Evolutionary conservation across 2,329 filamentous ascomycete genomes (phyloP).

Genomic region (Colletotrichum neosansevieriae): DNA sequence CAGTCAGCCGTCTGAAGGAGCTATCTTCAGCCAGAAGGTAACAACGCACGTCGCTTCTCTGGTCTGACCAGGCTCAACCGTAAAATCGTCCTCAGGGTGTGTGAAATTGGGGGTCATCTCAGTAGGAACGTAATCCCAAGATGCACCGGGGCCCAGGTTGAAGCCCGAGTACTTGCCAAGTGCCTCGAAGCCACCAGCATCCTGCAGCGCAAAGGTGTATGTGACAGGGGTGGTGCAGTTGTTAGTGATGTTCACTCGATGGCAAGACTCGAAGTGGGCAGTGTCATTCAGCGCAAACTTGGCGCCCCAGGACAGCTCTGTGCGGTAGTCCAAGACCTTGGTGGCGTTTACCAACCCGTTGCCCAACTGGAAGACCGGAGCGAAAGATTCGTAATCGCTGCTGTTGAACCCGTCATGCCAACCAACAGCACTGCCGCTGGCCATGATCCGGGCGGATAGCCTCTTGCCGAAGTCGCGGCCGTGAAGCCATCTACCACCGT

Average conservation of each 20-base stretch:
- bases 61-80: slow-evolving; percentile 45
- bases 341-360: slow-evolving; percentile 61
- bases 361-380: slow-evolving; percentile 57
- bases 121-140: neutral
- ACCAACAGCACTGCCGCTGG: slow-evolving; percentile 51
- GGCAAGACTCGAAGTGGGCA: slow-evolving; percentile 52
- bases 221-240: slow-evolving; percentile 50
- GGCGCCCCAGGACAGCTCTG: slow-evolving; percentile 51
- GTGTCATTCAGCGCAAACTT: slow-evolving; percentile 64
- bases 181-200: slow-evolving; percentile 43
- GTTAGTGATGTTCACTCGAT: slow-evolving; percentile 58
- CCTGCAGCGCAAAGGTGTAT: slow-evolving; percentile 56
- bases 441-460: slow-evolving; percentile 46
- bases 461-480: slow-evolving; percentile 47
- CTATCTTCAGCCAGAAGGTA: no score
- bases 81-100: slow-evolving; percentile 34
- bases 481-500: slow-evolving; percentile 55
- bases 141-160: slow-evolving; percentile 11
- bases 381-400: slow-evolving; percentile 40
- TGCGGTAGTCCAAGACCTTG: slow-evolving; percentile 57
- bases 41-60: slow-evolving; percentile 39
- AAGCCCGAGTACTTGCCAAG: slow-evolving; percentile 7
- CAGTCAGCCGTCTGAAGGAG: neutral
- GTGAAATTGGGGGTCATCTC: slow-evolving; percentile 11
- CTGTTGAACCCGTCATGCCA: slow-evolving; percentile 45